Evolutionary conservation across 164 flowering plant species (phyloP), one percentile per base, ranked within the genome.

Genomic region (Vitis rupestris): DNA sequence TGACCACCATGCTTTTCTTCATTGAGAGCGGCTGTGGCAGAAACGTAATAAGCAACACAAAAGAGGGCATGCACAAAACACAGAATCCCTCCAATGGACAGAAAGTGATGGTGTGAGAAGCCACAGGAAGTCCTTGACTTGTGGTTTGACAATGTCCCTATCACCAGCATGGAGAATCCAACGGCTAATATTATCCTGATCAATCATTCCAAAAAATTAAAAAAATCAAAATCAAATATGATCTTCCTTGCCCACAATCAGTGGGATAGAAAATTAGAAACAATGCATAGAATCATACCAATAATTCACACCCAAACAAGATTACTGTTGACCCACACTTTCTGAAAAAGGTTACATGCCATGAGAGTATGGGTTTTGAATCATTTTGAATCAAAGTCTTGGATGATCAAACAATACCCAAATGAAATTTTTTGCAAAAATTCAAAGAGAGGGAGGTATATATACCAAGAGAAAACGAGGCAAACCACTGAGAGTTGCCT

Each of bases 61-160:
- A 87, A 89, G 14, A 88, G 76, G 2, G 74, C 95, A 82, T 94
- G 98, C 66, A 94, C 87, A 67, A 94, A 83, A 69, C 98, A 94
- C 48, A 84, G 19, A 37, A 94, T 84, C 31, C 98, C 98, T 70
- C 97, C 98, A 4, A 86, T 86, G 1, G 95, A 83, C 55, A 94
- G 67, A 57, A 89, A 85, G 63, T 87, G 89, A 64, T 86, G 93
- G 77, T 88, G 93, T 37, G 90, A 70, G 65, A 92, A 71, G 14
- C 98, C 98, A 53, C 98, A 94, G 0, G 90, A 84, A 17, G 83
- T 80, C 59, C 83, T 86, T 54, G 92, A 86, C 67, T 89, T 90
- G 66, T 82, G 53, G 82, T 94, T 94, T 50, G 92, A 64, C 71
- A 79, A 19, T 8, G 92, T 83, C 51, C 98, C 98, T 1, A 88